These are phyloP conservation scores for Stentor coeruleus DNA, from an alignment of 73 alveolate genomes.

Conservation along the genomic window DNA sequence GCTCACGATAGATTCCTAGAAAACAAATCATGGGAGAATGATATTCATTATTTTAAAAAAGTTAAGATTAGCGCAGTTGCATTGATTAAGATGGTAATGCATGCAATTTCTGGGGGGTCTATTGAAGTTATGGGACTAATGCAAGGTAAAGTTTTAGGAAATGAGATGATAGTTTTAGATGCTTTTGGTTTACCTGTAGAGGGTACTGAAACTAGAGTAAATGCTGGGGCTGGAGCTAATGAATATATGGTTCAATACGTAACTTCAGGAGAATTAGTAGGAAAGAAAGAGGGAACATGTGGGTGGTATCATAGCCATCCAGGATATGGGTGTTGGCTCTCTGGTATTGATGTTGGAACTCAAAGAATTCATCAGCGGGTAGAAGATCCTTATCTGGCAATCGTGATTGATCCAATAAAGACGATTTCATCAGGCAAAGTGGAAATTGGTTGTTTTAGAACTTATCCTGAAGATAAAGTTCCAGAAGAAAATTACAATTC, in stretches of 20 bases:
- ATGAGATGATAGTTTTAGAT: conserved; percentile 86
- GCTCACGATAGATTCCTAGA: conserved; percentile 39
- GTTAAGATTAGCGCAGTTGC: conserved; percentile 83
- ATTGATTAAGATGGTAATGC: conserved; percentile 91
- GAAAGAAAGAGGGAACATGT: conserved; percentile 74
- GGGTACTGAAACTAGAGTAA: conserved; percentile 89
- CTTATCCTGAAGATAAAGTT: conserved; percentile 81
- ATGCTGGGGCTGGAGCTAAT: conserved; percentile 88
- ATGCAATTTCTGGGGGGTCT: conserved; percentile 88
- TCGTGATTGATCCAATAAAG: conserved; percentile 92
- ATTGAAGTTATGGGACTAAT: conserved; percentile 93
- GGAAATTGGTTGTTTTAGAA: conserved; percentile 91
- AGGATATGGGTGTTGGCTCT: conserved; percentile 98
- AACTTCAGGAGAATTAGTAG: conserved; percentile 75
- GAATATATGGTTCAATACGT: conserved; percentile 65
- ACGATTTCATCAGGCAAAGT: conserved; percentile 84
- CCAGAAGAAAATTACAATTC: conserved; percentile 44
- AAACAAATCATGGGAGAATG: conserved; percentile 43
- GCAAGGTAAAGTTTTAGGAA: conserved; percentile 89
- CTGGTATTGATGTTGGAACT: conserved; percentile 95
- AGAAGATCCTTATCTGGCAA: conserved; percentile 89
- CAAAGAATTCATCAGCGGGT: conserved; percentile 79
- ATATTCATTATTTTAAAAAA: conserved; percentile 67
- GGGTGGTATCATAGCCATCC: conserved; percentile 99
- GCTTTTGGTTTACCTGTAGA: conserved; percentile 94